phyloP scores from a whole-genome alignment of 2,329 filamentous ascomycete genomes.

The Cytospora schulzeri region DNA sequence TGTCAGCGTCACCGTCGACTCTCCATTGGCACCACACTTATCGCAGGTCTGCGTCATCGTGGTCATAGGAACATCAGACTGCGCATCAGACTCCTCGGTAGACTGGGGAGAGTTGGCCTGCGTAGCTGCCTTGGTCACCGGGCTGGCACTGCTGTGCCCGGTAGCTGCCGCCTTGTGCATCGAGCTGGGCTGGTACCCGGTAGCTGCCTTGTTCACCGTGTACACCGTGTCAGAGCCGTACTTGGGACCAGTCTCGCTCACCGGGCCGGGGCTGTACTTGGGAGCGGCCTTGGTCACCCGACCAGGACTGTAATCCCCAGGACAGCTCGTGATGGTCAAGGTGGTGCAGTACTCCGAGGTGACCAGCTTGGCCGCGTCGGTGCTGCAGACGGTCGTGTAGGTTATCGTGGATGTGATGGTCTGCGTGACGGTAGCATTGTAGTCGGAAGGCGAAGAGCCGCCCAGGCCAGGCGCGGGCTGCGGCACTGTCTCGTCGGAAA shows the following conservation, averaged over 20 bases:
- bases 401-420: constrained; percentile 36
- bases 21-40: constrained; percentile 37
- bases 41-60: constrained; percentile 36
- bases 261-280: background rate
- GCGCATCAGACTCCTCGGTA: background rate
- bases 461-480: constrained; percentile 39
- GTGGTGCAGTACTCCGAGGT: constrained; percentile 39
- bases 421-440: constrained; percentile 7
- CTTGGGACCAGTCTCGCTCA: background rate
- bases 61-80: constrained; percentile 33
- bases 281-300: background rate
- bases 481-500: constrained; percentile 35
- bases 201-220: background rate
- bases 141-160: background rate
- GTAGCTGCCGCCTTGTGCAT: background rate
- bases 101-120: too few species aligned
- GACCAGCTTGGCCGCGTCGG: constrained; percentile 38
- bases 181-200: background rate
- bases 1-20: constrained; percentile 39
- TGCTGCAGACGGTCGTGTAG: constrained; percentile 40
- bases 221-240: background rate
- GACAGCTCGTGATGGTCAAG: constrained; percentile 33
- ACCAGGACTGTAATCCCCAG: constrained; percentile 22
- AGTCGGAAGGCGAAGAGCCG: constrained; percentile 15
- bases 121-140: background rate